A percentile compares a stretch with the other conserved stretches of the same genome.
Conservation (phyloP, 2,329 filamentous ascomycete species). For the Aspergillus amoenus region DNA sequence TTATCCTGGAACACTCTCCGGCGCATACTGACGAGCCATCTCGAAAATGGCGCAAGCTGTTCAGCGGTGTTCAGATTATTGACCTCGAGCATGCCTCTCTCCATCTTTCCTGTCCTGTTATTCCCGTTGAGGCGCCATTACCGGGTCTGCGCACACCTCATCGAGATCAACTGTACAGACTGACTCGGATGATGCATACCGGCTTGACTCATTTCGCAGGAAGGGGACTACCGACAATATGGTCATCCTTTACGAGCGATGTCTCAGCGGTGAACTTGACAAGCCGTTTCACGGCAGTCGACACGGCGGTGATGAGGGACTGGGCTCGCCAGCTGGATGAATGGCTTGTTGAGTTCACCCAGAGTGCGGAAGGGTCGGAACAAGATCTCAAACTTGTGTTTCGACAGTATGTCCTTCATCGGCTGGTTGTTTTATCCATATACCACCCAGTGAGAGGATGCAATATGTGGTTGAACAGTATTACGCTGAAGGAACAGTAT, state of each 20-base stretch:
- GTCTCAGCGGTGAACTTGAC: not conserved
- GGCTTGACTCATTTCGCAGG: slow-evolving; percentile 4
- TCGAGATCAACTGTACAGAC: slow-evolving; percentile 1
- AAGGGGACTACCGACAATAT: not conserved
- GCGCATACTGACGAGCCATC: slow-evolving; percentile 3
- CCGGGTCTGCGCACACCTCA: not conserved
- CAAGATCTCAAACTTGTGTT: slow-evolving; percentile 4
- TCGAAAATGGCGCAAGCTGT: slow-evolving; percentile 3
- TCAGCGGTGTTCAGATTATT: slow-evolving; percentile 5
- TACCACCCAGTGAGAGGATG: slow-evolving; percentile 4
- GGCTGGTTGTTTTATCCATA: slow-evolving; percentile 4
- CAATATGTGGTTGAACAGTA: slow-evolving; percentile 3
- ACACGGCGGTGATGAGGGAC: slow-evolving; percentile 3
- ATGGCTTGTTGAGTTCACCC: slow-evolving; percentile 4
- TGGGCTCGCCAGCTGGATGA: slow-evolving; percentile 7
- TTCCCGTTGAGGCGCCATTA: not conserved
- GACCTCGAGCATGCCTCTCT: slow-evolving; percentile 7
- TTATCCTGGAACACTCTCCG: slow-evolving; percentile 8
- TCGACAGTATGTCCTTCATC: slow-evolving; percentile 4
- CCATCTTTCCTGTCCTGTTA: slow-evolving; percentile 6
- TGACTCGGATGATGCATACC: slow-evolving; percentile 9
- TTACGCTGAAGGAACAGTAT: not conserved
- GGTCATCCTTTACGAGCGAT: slow-evolving; percentile 1
- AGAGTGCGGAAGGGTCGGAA: not conserved
- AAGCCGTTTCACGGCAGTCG: slow-evolving; percentile 2